phyloP scores from a whole-genome alignment of 768 basidiomycete species.

The Termitomyces heimii region DNA sequence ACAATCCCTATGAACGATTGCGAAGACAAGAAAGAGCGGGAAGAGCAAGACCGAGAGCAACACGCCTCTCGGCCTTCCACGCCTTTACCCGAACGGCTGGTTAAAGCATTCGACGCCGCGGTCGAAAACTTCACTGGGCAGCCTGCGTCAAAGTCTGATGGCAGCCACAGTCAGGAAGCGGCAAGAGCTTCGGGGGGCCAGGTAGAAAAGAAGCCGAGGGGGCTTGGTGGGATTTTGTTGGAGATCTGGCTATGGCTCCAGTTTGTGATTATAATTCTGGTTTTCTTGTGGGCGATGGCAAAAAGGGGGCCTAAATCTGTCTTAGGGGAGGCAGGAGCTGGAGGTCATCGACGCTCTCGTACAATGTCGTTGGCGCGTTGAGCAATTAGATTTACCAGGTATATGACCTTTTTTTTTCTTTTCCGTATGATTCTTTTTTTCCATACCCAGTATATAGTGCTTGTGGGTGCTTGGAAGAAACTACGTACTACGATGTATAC shows the following conservation, averaged over 20 bases:
- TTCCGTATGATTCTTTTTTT: not conserved
- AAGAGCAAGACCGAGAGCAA: conserved; percentile 1
- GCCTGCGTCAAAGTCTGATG: not conserved
- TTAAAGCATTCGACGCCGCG: conserved; percentile 38
- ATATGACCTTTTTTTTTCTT: not conserved
- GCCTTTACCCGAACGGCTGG: conserved; percentile 34
- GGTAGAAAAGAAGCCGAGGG: conserved; percentile 15
- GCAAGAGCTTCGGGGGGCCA: conserved; percentile 3
- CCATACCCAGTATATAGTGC: conserved; percentile 2
- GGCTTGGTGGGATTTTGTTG: conserved; percentile 42
- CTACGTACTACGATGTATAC: not conserved
- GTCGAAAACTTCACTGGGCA: conserved; percentile 31
- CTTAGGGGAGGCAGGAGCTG: conserved; percentile 34
- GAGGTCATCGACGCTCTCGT: conserved; percentile 17
- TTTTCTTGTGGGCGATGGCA: conserved; percentile 81
- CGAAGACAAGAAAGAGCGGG: not conserved
- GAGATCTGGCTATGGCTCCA: conserved; percentile 86
- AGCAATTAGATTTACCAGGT: not conserved
- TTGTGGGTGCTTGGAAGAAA: not conserved
- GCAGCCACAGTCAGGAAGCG: conserved; percentile 2
- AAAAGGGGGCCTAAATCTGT: conserved; percentile 69
- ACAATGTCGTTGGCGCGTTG: conserved; percentile 11
- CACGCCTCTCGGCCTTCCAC: conserved; percentile 10
- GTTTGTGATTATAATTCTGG: conserved; percentile 64
- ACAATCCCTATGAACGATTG: not conserved